Conservation (phyloP, 805 yeast genomes). For the Candida bentonensis region DNA sequence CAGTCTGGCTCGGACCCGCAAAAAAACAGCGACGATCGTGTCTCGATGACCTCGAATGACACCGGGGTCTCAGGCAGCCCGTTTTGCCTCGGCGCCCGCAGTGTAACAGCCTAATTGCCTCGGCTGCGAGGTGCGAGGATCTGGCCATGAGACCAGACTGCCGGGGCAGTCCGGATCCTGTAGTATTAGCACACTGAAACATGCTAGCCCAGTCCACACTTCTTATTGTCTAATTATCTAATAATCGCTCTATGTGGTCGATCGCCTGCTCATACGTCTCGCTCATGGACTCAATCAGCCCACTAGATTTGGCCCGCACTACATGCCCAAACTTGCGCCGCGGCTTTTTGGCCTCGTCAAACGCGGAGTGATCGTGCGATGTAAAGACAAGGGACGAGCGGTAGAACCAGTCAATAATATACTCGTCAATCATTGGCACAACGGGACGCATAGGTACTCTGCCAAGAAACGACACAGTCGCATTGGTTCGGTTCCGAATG, state of each 20-base stretch:
- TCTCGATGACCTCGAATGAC: no score
- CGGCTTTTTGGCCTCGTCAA: neutral
- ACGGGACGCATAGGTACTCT: conserved; percentile 59
- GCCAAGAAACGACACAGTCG: conserved; percentile 57
- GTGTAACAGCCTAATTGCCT: no score
- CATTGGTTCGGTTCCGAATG: conserved; percentile 48
- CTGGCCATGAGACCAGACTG: no score
- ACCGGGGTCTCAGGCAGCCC: no score
- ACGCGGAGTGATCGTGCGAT: conserved; percentile 37
- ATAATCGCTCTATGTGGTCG: neutral
- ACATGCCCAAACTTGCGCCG: neutral
- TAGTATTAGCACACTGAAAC: no score
- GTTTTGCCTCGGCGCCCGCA: no score
- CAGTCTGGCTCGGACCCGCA: no score
- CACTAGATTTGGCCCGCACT: neutral
- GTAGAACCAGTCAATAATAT: conserved; percentile 83
- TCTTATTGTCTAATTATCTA: neutral
- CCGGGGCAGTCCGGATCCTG: no score
- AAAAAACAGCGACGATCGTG: no score
- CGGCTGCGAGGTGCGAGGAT: no score
- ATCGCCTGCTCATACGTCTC: neutral
- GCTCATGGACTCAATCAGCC: neutral
- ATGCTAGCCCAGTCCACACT: neutral
- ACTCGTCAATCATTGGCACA: conserved; percentile 80
- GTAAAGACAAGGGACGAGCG: conserved; percentile 75